Percentiles rank a stretch among this genome's conserved stretches.
Evolutionary conservation across 2,329 filamentous ascomycete genomes (phyloP).

Genomic region (Berkeleyomyces rouxiae): DNA sequence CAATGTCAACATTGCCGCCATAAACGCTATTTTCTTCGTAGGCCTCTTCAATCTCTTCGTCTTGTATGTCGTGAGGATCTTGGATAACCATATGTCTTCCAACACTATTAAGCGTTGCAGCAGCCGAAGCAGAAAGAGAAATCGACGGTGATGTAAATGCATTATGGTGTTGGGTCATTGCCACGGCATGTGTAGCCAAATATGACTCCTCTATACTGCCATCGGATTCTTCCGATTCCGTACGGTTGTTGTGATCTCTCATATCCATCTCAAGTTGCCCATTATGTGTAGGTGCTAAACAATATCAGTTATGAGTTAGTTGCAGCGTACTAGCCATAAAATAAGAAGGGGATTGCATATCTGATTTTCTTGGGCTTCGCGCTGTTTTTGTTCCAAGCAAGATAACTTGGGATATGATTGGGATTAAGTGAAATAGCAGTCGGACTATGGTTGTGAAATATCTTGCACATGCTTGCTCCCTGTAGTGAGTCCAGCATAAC

Average conservation of each 20-base stretch:
- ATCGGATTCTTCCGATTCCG: slow-evolving; percentile 5
- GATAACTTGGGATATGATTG: not conserved
- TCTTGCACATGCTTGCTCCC: not conserved
- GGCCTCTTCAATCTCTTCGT: slow-evolving; percentile 16
- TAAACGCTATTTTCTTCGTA: slow-evolving; percentile 16
- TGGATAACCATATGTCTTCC: slow-evolving; percentile 1
- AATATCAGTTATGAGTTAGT: not conserved
- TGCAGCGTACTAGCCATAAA: not conserved
- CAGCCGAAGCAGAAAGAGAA: not conserved
- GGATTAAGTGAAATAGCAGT: not conserved
- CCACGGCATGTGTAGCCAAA: slow-evolving; percentile 3
- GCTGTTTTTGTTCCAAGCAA: not conserved
- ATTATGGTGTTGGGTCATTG: slow-evolving; percentile 3
- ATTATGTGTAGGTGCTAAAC: not conserved
- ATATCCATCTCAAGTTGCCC: not conserved
- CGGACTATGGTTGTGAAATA: not conserved
- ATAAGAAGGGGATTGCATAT: not conserved
- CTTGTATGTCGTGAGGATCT: slow-evolving; percentile 14
- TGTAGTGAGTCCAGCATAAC: not conserved
- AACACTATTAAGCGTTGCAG: not conserved
- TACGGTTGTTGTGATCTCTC: not conserved
- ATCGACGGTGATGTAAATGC: slow-evolving; percentile 4
- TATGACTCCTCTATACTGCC: slow-evolving; percentile 7
- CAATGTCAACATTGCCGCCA: slow-evolving; percentile 14
- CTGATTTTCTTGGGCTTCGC: not conserved